Evolutionary conservation across 768 basidiomycete species (phyloP).

Genomic region (Ephemerocybe angulata): DNA sequence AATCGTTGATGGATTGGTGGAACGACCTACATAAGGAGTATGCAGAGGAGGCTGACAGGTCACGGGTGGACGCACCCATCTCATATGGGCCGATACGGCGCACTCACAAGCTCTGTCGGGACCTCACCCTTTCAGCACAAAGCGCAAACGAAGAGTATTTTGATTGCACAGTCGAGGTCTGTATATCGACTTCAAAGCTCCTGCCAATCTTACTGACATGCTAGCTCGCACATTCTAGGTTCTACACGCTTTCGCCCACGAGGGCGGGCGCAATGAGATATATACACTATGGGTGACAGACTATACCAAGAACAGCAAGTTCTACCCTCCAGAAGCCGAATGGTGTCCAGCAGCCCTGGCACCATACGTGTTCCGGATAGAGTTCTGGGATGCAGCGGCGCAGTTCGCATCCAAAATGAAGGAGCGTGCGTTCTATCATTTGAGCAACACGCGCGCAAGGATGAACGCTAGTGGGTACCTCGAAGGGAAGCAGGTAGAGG

Average conservation of each 20-base stretch:
- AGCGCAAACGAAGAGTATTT: constrained; percentile 43
- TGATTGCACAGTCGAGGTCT: constrained; percentile 60
- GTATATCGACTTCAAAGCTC: neutral
- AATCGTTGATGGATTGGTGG: constrained; percentile 8
- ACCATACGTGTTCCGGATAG: constrained; percentile 46
- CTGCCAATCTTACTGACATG: neutral
- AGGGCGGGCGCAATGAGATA: constrained; percentile 32
- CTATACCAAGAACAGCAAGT: constrained; percentile 45
- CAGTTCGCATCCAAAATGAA: constrained; percentile 8
- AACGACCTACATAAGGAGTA: neutral
- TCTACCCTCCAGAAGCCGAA: constrained; percentile 27
- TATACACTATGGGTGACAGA: constrained; percentile 62
- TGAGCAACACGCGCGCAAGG: constrained; percentile 51
- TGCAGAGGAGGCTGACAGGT: neutral
- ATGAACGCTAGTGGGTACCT: constrained; percentile 34
- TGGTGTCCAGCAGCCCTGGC: constrained; percentile 49
- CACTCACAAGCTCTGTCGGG: neutral
- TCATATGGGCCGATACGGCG: neutral
- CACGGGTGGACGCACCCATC: neutral
- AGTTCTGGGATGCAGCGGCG: constrained; percentile 55
- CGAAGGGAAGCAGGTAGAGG: constrained; percentile 51
- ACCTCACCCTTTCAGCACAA: neutral
- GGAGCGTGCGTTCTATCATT: constrained; percentile 46
- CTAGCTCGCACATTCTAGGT: constrained; percentile 34
- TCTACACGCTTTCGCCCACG: constrained; percentile 38